Evolutionary conservation across 257 asterid species (phyloP), one percentile per base, ranked within the genome.

Genomic region (Scutellaria galericulata): DNA sequence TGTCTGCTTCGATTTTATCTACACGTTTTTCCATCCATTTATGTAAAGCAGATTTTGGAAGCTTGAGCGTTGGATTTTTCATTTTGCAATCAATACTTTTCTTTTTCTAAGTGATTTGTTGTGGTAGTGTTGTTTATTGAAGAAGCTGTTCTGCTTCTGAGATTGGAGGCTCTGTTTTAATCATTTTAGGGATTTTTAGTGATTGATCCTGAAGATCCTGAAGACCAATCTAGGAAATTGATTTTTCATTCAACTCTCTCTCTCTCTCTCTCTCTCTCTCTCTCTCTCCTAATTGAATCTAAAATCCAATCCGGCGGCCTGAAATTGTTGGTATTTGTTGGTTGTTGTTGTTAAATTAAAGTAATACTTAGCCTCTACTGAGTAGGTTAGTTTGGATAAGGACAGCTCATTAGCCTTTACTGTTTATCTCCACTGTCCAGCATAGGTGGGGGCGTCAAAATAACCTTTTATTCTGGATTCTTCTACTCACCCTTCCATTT

Each of bases 331-430:
- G 20, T 44, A 13, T 69, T 72, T 65, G 60, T 77, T 64, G 75
- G 71, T 66, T 18, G 35, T 39, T 24, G 8, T 5, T 69, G n/a
- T 55, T 41, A 9, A 62, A 9, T 58, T 20, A 14, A 64, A 39
- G 14, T 37, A 44, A 27, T 47, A 9, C 8, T 5, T 40, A 42
- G 42, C 61, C 41, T 50, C 41, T 50, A 48, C 8, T 13, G 37
- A 35, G 64, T 77, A 24, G 75, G 70, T 65, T 58, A 11, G 71
- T 75, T 72, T 7, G 68, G 82, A 79, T 48, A 55, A 71, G 65
- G 72, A 70, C 78, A 41, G 9, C 11, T 62, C 59, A 35, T n/a
- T 7, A 40, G 48, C 52, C 22, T 48, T 31, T n/a, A 8, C 18
- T 1, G 5, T 64, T 40, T 10, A 68, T 18, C 42, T 74, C 67